A percentile compares a stretch with the other conserved stretches of the same genome.
These are phyloP conservation scores for Plasmodium gonderi DNA, from an alignment of 169 alveolate species.

Conservation along the genomic window DNA sequence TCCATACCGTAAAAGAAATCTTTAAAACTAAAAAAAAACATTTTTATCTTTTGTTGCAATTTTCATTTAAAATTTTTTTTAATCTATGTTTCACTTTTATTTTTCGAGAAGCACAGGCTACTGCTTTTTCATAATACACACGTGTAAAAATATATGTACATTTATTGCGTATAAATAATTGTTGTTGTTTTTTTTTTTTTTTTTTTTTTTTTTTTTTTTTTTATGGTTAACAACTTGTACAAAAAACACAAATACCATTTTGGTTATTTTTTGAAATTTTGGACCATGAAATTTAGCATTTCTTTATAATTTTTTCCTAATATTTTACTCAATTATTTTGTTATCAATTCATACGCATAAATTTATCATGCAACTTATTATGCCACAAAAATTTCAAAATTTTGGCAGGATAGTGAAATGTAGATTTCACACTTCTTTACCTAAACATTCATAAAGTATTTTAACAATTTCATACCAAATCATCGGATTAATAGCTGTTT, in stretches of 20 bases:
- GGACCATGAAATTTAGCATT: background rate
- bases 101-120: background rate
- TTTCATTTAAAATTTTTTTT: background rate
- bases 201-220: background rate
- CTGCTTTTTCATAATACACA: background rate
- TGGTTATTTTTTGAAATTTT: background rate
- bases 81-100: constrained; percentile 5
- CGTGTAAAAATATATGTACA: background rate
- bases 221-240: background rate
- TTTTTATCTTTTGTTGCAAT: background rate
- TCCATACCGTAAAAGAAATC: no score
- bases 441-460: background rate
- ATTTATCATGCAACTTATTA: background rate
- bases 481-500: no score
- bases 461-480: background rate
- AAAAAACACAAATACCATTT: background rate
- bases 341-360: background rate
- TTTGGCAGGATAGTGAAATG: background rate
- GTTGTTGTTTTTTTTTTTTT: background rate
- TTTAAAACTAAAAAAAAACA: background rate
- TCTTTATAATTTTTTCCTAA: background rate
- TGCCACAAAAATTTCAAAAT: background rate
- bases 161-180: background rate
- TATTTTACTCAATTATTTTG: background rate
- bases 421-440: background rate